Percentiles rank a stretch among this genome's conserved stretches.
Evolutionary conservation across 2,329 filamentous ascomycete genomes (phyloP).

Genomic region (Hymenotorrendiella dingleyae): DNA sequence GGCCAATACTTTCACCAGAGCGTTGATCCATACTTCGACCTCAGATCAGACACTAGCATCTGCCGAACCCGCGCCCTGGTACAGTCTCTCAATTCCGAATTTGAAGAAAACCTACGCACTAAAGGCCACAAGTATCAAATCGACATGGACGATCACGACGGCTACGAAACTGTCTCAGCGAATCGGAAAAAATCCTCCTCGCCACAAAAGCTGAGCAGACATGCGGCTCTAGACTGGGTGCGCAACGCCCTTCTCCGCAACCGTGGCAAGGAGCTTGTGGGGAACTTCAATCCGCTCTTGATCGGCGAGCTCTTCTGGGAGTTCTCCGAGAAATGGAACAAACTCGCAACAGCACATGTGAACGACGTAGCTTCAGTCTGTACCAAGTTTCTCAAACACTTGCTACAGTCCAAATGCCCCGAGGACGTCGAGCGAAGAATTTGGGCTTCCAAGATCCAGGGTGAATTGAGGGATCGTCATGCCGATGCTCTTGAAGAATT

Average conservation of each 20-base stretch:
- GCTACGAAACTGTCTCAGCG: background rate
- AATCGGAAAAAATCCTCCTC: background rate
- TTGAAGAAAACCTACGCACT: background rate
- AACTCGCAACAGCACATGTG: conserved; percentile 2
- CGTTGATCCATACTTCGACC: background rate
- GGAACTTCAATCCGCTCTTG: conserved; percentile 11
- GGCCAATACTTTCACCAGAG: conserved; percentile 7
- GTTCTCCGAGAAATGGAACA: conserved; percentile 5
- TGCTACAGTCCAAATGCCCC: conserved; percentile 2
- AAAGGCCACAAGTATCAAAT: conserved; percentile 8
- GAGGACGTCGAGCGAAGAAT: conserved; percentile 4
- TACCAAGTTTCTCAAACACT: conserved; percentile 1
- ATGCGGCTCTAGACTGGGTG: conserved; percentile 23
- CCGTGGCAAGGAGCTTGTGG: conserved; percentile 18
- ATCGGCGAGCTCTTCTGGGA: conserved; percentile 12
- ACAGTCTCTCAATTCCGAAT: conserved; percentile 8
- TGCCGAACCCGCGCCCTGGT: conserved; percentile 7
- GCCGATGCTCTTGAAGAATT: background rate
- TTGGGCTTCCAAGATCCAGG: background rate
- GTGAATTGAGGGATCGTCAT: background rate
- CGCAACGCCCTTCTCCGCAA: conserved; percentile 15
- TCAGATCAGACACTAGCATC: background rate
- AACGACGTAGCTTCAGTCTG: background rate
- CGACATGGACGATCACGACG: background rate
- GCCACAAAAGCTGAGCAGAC: conserved; percentile 12